Evolutionary conservation across 2,329 filamentous ascomycete genomes (phyloP).

Genomic region (Colletotrichum caudatum): DNA sequence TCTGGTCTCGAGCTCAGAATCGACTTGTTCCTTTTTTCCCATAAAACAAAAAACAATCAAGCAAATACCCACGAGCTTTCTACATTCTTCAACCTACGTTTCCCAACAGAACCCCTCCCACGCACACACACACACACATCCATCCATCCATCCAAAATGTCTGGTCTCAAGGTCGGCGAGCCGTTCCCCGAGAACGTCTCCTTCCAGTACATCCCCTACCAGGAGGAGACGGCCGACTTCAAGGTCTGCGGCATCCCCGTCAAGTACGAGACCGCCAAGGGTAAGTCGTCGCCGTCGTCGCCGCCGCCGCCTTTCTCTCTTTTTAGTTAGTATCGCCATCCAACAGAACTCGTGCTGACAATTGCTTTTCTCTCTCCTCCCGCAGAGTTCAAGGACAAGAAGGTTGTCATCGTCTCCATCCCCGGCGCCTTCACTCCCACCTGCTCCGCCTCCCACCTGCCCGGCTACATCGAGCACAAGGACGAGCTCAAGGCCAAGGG

Average conservation of each 20-base stretch:
- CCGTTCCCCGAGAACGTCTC: slow-evolving; percentile 82
- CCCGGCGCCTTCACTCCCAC: slow-evolving; percentile 86
- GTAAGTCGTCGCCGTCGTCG: slow-evolving; percentile 52
- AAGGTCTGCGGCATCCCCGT: slow-evolving; percentile 83
- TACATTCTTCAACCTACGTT: neutral
- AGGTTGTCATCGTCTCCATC: slow-evolving; percentile 67
- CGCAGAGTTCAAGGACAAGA: slow-evolving; percentile 70
- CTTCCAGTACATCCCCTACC: slow-evolving; percentile 88
- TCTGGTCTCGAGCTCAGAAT: neutral
- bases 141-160: slow-evolving; percentile 52
- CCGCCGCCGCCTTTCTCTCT: no score
- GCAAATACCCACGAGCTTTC: neutral
- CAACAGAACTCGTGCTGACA: neutral
- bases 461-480: slow-evolving; percentile 81
- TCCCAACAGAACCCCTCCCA: slow-evolving; percentile 4
- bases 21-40: neutral
- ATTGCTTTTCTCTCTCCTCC: neutral
- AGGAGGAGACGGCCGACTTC: slow-evolving; percentile 74
- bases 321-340: neutral
- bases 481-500: slow-evolving; percentile 81
- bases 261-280: slow-evolving; percentile 83
- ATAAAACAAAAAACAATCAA: neutral
- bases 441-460: slow-evolving; percentile 84
- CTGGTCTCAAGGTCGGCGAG: slow-evolving; percentile 83
- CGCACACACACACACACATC: neutral